These are phyloP conservation scores for Crucihimalaya himalaica DNA, from an alignment of 345 rosid species.

Conservation along the genomic window DNA sequence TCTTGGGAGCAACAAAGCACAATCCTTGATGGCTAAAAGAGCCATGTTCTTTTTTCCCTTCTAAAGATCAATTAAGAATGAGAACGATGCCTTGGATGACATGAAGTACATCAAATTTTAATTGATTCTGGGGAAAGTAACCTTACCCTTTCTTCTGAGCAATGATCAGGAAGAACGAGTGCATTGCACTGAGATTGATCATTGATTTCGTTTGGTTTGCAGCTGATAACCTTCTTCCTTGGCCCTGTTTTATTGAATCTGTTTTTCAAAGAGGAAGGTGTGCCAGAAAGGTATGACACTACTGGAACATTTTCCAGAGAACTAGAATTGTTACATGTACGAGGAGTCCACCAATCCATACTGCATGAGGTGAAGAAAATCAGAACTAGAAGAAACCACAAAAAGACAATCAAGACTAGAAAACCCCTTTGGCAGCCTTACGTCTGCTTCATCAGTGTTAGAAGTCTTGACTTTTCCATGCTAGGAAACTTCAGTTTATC, in stretches of 20 bases:
- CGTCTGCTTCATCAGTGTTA: constrained; percentile 36
- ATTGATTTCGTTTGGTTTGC: constrained; percentile 36
- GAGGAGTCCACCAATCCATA: constrained; percentile 46
- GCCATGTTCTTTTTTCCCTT: neutral
- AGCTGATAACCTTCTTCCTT: constrained; percentile 13
- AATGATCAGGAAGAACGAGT: constrained; percentile 40
- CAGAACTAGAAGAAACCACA: constrained; percentile 15
- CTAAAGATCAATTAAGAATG: constrained; percentile 7
- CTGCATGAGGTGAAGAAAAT: constrained; percentile 35
- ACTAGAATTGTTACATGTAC: constrained; percentile 22
- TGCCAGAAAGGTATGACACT: constrained; percentile 39
- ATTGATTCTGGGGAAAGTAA: constrained; percentile 15
- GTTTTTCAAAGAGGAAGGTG: constrained; percentile 25
- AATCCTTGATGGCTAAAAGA: neutral
- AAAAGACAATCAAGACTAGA: constrained; percentile 11
- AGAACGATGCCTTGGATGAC: neutral
- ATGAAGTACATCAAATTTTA: constrained; percentile 3
- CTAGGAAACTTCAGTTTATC: constrained; percentile 42
- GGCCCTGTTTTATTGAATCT: constrained; percentile 1
- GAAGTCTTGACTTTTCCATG: constrained; percentile 44
- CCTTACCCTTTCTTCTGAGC: constrained; percentile 34
- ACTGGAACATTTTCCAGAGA: constrained; percentile 42
- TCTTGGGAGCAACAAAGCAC: constrained; percentile 10
- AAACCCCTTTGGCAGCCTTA: constrained; percentile 27
- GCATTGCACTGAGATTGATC: constrained; percentile 42